A percentile compares a stretch with the other conserved stretches of the same genome.
phyloP scores from a whole-genome alignment of 768 basidiomycete genomes.

The Mycena kentingensis region DNA sequence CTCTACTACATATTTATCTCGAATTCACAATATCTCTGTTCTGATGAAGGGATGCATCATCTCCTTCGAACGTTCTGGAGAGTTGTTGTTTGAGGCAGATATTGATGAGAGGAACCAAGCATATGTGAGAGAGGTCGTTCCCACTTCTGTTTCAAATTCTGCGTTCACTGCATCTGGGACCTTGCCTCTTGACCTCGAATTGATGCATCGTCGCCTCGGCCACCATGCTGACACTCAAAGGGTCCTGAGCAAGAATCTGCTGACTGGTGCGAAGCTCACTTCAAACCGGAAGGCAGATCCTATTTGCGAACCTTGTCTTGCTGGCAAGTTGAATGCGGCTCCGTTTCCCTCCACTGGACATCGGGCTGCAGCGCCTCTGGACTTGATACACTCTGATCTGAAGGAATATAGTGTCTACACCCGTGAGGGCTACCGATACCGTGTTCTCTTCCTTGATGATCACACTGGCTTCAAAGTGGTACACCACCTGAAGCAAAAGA shows the following conservation, averaged over 20 bases:
- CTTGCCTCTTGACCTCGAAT: conserved; percentile 1
- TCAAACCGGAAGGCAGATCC: conserved; percentile 25
- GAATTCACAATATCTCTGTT: conserved; percentile 1
- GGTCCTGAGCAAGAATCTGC: conserved; percentile 2
- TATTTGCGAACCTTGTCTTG: conserved; percentile 36
- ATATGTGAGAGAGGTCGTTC: conserved; percentile 2
- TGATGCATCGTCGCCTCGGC: conserved; percentile 1
- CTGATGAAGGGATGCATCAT: conserved; percentile 3
- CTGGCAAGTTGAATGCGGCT: conserved; percentile 29
- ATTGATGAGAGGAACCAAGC: conserved; percentile 11
- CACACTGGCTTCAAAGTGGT: conserved; percentile 2
- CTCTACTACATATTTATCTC: conserved; percentile 6
- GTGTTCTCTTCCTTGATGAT: conserved; percentile 25
- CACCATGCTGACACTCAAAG: background rate
- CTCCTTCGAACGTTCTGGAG: background rate
- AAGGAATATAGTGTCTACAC: conserved; percentile 21
- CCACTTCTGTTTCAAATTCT: conserved; percentile 3
- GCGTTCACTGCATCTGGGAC: conserved; percentile 1
- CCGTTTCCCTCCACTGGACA: conserved; percentile 10
- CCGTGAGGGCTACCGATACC: conserved; percentile 20
- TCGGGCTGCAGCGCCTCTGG: conserved; percentile 3
- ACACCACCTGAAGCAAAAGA: conserved; percentile 17
- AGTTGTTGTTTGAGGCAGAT: conserved; percentile 7
- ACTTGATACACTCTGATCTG: conserved; percentile 21
- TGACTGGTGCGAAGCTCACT: conserved; percentile 1